phyloP scores from a whole-genome alignment of 2,329 filamentous ascomycete genomes.

The Clonostachys chloroleuca region DNA sequence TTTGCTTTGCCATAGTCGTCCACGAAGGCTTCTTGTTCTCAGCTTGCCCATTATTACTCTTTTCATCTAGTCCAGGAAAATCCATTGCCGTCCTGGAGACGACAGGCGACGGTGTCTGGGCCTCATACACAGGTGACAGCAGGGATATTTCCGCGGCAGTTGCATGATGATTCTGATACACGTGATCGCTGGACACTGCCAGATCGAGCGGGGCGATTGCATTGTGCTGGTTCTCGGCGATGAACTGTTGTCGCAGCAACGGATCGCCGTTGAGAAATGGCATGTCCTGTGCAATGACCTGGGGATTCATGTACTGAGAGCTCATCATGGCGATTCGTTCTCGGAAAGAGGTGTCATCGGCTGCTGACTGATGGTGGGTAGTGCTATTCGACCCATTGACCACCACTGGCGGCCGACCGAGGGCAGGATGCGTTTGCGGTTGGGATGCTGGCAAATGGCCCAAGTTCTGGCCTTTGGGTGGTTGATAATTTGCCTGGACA shows the following conservation, averaged over 20 bases:
- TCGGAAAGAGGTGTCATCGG: slow-evolving; percentile 33
- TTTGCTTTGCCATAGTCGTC: too few species aligned
- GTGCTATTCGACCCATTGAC: slow-evolving; percentile 25
- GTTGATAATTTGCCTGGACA: background rate
- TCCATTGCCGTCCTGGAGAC: slow-evolving; percentile 35
- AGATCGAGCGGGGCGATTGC: slow-evolving; percentile 52
- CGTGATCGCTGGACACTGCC: slow-evolving; percentile 38
- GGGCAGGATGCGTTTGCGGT: slow-evolving; percentile 7
- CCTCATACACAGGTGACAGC: slow-evolving; percentile 72
- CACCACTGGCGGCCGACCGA: slow-evolving; percentile 21
- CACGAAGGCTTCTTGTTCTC: background rate
- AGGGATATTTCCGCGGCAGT: slow-evolving; percentile 35
- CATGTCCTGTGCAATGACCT: slow-evolving; percentile 22
- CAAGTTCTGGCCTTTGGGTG: background rate
- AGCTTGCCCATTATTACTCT: background rate
- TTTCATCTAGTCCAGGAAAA: background rate
- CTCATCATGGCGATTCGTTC: slow-evolving; percentile 36
- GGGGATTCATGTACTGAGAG: slow-evolving; percentile 17
- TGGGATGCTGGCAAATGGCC: slow-evolving; percentile 3
- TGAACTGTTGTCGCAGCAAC: slow-evolving; percentile 29
- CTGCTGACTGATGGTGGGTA: slow-evolving; percentile 4
- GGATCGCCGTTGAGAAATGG: slow-evolving; percentile 17
- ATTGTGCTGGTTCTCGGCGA: slow-evolving; percentile 27
- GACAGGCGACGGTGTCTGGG: slow-evolving; percentile 66
- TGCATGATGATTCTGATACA: slow-evolving; percentile 18